Conservation (phyloP, 116 monocot genomes). For the Trichopus zeylanicus region DNA sequence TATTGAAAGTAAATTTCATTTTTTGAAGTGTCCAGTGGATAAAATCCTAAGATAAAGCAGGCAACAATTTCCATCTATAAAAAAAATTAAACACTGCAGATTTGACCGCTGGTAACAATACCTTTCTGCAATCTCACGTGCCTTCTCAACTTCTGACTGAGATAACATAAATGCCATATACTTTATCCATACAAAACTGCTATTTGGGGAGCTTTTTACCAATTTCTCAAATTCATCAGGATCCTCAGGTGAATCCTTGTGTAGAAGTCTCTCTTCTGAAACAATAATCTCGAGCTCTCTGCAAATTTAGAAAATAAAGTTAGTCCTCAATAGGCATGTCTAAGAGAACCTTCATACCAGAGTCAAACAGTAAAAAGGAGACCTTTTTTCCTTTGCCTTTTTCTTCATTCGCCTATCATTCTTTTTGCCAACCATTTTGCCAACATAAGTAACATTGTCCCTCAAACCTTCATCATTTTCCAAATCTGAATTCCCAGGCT, state of each 20-base stretch:
- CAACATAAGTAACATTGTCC: slow-evolving; percentile 1
- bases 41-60: too few species aligned
- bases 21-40: too few species aligned
- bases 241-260: slow-evolving; percentile 50
- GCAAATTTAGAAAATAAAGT: slow-evolving; percentile 1
- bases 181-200: slow-evolving; percentile 84
- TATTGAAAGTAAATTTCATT: too few species aligned
- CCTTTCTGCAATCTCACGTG: slow-evolving; percentile 89
- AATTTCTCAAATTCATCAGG: slow-evolving; percentile 90
- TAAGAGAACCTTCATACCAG: too few species aligned
- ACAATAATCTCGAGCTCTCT: slow-evolving; percentile 76
- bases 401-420: slow-evolving; percentile 40
- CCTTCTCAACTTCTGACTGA: slow-evolving; percentile 58
- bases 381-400: slow-evolving; percentile 82
- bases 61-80: too few species aligned
- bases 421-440: slow-evolving; percentile 20
- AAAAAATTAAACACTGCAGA: too few species aligned
- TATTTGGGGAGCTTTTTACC: slow-evolving; percentile 82
- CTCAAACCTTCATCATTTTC: slow-evolving; percentile 16
- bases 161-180: slow-evolving; percentile 84
- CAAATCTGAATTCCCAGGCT: slow-evolving; percentile 43
- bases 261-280: slow-evolving; percentile 58
- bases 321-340: neutral
- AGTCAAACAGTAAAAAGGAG: neutral
- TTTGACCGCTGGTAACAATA: too few species aligned